These are phyloP conservation scores for Takakia lepidozioides DNA, from an alignment of 225 moss, liverwort and hornwort species.

Conservation along the genomic window DNA sequence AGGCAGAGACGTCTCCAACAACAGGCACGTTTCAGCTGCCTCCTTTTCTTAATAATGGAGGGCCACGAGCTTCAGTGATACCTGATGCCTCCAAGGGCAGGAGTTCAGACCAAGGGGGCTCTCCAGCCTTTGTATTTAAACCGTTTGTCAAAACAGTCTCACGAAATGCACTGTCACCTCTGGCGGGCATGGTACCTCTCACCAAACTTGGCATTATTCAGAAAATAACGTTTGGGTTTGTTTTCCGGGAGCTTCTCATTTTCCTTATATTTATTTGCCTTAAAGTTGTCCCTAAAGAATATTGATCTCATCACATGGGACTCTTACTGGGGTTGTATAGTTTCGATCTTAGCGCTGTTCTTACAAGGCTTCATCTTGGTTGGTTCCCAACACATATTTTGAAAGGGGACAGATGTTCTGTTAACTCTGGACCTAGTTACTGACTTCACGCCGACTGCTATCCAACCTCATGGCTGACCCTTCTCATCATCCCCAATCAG, in stretches of 20 bases:
- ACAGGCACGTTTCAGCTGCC: conserved; percentile 66
- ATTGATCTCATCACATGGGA: too few relatives aligned
- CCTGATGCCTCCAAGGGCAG: conserved; percentile 24
- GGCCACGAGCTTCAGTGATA: conserved; percentile 12
- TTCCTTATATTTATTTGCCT: background rate
- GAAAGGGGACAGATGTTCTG: too few relatives aligned
- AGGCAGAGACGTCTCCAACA: conserved; percentile 88
- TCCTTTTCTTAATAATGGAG: conserved; percentile 24
- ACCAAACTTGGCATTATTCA: too few relatives aligned
- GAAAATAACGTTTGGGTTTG: background rate
- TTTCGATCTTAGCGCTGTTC: too few relatives aligned
- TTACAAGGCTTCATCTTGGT: too few relatives aligned
- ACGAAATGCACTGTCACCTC: conserved; percentile 54
- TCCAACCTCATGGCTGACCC: too few relatives aligned
- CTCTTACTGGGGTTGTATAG: too few relatives aligned
- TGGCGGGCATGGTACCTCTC: conserved; percentile 53
- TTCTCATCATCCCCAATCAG: too few relatives aligned
- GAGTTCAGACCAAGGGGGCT: conserved; percentile 35
- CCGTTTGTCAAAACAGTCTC: conserved; percentile 50
- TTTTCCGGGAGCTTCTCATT: background rate
- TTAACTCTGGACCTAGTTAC: too few relatives aligned
- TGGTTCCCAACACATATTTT: too few relatives aligned
- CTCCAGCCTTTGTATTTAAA: conserved; percentile 55
- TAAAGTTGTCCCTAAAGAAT: background rate
- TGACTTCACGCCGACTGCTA: too few relatives aligned